Evolutionary conservation across 2,329 filamentous ascomycete species (phyloP).

Genomic region (Clarireedia monteithiana): DNA sequence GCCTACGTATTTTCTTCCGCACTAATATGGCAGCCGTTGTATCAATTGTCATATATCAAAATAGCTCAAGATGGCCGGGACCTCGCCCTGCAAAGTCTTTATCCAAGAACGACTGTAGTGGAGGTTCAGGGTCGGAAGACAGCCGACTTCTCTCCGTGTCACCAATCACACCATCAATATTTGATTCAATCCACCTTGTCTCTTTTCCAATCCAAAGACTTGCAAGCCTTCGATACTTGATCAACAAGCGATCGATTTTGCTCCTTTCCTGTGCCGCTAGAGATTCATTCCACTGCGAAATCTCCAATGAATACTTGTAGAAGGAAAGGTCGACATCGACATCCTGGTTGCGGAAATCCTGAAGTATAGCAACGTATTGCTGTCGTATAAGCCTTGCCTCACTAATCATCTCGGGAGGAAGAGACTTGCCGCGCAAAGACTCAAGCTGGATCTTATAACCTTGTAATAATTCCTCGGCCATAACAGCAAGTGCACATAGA

Average conservation of each 20-base stretch:
- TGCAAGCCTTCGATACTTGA: conserved; percentile 5
- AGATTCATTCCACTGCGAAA: conserved; percentile 12
- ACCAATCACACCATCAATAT: conserved; percentile 1
- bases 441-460: conserved; percentile 6
- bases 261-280: conserved; percentile 2
- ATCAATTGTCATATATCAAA: background rate
- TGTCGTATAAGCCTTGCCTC: conserved; percentile 2
- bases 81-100: background rate
- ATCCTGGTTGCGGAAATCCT: conserved; percentile 12
- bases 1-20: too few relatives aligned
- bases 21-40: too few relatives aligned
- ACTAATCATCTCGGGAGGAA: background rate
- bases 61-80: background rate
- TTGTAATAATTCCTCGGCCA: conserved; percentile 15
- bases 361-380: conserved; percentile 15
- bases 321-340: conserved; percentile 12
- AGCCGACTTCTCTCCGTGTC: background rate
- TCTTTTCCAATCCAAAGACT: background rate
- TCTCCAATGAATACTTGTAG: conserved; percentile 17
- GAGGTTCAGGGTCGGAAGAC: background rate
- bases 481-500: conserved; percentile 13
- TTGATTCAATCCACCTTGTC: background rate
- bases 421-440: background rate
- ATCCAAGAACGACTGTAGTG: background rate
- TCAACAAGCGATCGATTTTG: background rate